These are phyloP conservation scores for Ceratocystiopsis brevicomis DNA, from an alignment of 2,329 filamentous ascomycete species.

Conservation along the genomic window DNA sequence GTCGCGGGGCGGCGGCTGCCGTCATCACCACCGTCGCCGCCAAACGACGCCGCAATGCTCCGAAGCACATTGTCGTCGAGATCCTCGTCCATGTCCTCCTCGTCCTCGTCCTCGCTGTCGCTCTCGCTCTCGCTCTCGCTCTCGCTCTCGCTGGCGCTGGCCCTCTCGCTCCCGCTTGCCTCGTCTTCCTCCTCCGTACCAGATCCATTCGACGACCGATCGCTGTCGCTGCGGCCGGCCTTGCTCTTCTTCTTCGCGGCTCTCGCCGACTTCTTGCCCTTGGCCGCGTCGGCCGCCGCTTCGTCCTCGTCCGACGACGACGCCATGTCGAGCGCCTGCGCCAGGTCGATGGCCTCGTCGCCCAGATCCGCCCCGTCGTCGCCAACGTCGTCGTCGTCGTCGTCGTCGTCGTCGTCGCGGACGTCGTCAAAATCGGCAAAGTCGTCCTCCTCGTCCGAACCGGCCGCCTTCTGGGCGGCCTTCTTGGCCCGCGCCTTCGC, in stretches of 20 bases:
- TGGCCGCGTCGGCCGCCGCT: slow-evolving; percentile 9
- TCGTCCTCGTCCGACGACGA: slow-evolving; percentile 32
- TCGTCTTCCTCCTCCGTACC: slow-evolving; percentile 1
- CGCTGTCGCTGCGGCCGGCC: slow-evolving; percentile 1
- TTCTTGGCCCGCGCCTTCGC: slow-evolving; percentile 20
- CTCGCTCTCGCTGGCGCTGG: slow-evolving; percentile 19
- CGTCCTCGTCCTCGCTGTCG: slow-evolving; percentile 28
- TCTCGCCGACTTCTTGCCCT: background rate
- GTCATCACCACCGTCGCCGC: slow-evolving; percentile 5
- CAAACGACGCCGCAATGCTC: too few species aligned
- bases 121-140: slow-evolving; percentile 37
- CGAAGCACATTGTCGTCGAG: slow-evolving; percentile 18
- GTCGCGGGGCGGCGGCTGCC: background rate
- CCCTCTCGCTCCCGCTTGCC: slow-evolving; percentile 16
- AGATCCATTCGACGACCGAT: background rate
- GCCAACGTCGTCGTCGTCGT: slow-evolving; percentile 39
- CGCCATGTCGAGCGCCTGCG: slow-evolving; percentile 35
- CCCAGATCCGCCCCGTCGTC: slow-evolving; percentile 34
- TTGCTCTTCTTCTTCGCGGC: too few species aligned
- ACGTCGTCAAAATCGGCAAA: slow-evolving; percentile 13
- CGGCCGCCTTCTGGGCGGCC: slow-evolving; percentile 32
- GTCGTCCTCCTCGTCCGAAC: slow-evolving; percentile 14
- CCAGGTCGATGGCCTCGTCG: slow-evolving; percentile 39
- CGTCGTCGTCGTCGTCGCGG: slow-evolving; percentile 20
- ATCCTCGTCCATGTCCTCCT: slow-evolving; percentile 20